A percentile compares a stretch with the other conserved stretches of the same genome.
These are phyloP conservation scores for Apodospora peruviana DNA, from an alignment of 495 filamentous ascomycete genomes.

Conservation along the genomic window DNA sequence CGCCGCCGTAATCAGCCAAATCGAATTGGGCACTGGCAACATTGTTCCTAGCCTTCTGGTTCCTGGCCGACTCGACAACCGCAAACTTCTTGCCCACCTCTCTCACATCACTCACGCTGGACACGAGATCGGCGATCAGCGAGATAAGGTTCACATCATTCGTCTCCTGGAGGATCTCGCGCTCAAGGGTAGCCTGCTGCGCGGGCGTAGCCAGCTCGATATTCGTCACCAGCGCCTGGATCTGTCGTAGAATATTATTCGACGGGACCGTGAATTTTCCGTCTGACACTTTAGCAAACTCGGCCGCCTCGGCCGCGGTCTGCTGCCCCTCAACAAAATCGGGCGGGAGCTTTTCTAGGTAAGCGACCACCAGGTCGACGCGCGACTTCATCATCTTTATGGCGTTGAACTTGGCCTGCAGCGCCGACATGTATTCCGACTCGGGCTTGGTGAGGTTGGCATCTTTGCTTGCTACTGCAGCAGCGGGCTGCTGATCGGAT, in stretches of 20 bases:
- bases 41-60: not conserved
- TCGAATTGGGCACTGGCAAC: too few species aligned
- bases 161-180: constrained; percentile 58
- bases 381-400: constrained; percentile 85
- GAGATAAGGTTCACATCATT: constrained; percentile 74
- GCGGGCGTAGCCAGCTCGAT: constrained; percentile 55
- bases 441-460: constrained; percentile 65
- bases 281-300: constrained; percentile 31
- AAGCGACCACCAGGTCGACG: constrained; percentile 73
- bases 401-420: constrained; percentile 86
- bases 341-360: constrained; percentile 68
- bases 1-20: too few species aligned
- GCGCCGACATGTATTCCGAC: constrained; percentile 61
- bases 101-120: constrained; percentile 59
- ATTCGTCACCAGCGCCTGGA: constrained; percentile 58
- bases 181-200: constrained; percentile 46
- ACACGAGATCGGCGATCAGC: constrained; percentile 62
- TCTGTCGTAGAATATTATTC: constrained; percentile 58
- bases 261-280: constrained; percentile 48
- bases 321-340: constrained; percentile 47
- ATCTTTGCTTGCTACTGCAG: constrained; percentile 25
- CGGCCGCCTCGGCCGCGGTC: constrained; percentile 25
- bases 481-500: constrained; percentile 3
- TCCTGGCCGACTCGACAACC: constrained; percentile 48
- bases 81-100: constrained; percentile 68